A percentile compares a stretch with the other conserved stretches of the same genome.
phyloP scores from a whole-genome alignment of 768 basidiomycete species.

The Coprinopsis strossmayeri region DNA sequence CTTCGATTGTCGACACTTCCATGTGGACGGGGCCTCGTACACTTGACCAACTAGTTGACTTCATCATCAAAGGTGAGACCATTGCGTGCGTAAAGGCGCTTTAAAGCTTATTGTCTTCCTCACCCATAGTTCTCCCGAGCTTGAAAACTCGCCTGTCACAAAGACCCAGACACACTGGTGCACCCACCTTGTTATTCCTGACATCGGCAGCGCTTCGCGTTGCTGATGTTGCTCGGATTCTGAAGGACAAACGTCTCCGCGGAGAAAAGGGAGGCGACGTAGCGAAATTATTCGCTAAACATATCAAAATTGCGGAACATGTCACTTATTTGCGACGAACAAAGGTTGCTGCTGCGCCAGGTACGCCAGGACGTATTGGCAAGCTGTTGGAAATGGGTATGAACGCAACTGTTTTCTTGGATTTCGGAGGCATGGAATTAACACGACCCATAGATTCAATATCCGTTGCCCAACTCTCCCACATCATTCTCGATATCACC shows the following conservation, averaged over 20 bases:
- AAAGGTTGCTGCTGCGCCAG: conserved; percentile 84
- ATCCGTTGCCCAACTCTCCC: conserved; percentile 66
- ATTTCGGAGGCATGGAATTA: not conserved
- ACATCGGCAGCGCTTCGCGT: conserved; percentile 88
- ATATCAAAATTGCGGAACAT: conserved; percentile 88
- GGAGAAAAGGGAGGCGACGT: conserved; percentile 87
- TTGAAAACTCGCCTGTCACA: conserved; percentile 69
- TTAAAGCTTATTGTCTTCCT: conserved; percentile 1
- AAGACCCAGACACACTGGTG: conserved; percentile 68
- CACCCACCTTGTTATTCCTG: conserved; percentile 82
- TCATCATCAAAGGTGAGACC: conserved; percentile 66
- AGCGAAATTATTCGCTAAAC: conserved; percentile 93
- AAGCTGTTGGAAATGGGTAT: conserved; percentile 74
- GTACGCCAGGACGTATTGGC: conserved; percentile 87
- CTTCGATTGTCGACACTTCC: conserved; percentile 69
- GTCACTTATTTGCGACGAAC: conserved; percentile 76
- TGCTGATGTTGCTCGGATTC: conserved; percentile 74
- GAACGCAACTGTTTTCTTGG: conserved; percentile 14
- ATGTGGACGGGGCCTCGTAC: conserved; percentile 66
- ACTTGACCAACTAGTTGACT: conserved; percentile 64
- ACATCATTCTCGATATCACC: conserved; percentile 77
- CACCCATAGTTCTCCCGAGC: conserved; percentile 60
- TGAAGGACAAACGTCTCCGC: conserved; percentile 61
- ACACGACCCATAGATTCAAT: conserved; percentile 50
- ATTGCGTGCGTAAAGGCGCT: not conserved